Base-by-base conservation (phyloP, 2,329 filamentous ascomycete genomes). In the Paecilomyces formosus region DNA sequence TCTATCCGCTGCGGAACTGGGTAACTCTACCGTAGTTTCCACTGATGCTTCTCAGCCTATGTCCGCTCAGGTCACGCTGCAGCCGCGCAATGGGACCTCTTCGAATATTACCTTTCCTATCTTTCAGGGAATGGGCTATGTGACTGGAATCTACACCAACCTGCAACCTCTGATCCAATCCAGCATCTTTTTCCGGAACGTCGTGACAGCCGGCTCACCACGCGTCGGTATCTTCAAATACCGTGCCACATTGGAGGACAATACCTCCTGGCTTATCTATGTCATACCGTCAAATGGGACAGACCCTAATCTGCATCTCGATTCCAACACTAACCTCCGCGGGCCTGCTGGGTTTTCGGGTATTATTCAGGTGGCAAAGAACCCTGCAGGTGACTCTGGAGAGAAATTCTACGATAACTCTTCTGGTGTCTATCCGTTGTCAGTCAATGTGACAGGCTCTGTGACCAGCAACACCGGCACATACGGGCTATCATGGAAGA, bases 111-210 rank as follows among this genome's bases (percentile, higher is more conserved):
- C 84, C 0, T 91, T 96, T 63, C 92, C 92, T 0, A 70, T 97
- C 7, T 85, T 96, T 0, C 93, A 97, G 69, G 94, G 94, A 11
- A 94, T 95, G 85, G 88, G 85, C 0, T 96, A 92, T 66, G 79
- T 96, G 18, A 97, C 92, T 3, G 92, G 81, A 0, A 73, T 88
- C 18, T 97, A 92, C 73, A 81, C 80, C 57, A 85, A 85, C 30
- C 80, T 85, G 0, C 86, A 85, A 7, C 93, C 93, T 0, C 69
- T 87, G 3, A 81, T 97, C 51, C 86, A 92, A 65, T 88, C 87
- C 22, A 86, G 85, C 1, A 82, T 94, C 1, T 88, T 87, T 60
- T 95, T 93, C 78, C 81, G 81, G 58, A 85, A 81, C 18, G 78
- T 97, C 54, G 76, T 76, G 3, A 76, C 76, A 39, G 77, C 76